These are phyloP conservation scores for Ustilago xerochloae DNA, from an alignment of 1,284 basidiomycete genomes.

Conservation along the genomic window DNA sequence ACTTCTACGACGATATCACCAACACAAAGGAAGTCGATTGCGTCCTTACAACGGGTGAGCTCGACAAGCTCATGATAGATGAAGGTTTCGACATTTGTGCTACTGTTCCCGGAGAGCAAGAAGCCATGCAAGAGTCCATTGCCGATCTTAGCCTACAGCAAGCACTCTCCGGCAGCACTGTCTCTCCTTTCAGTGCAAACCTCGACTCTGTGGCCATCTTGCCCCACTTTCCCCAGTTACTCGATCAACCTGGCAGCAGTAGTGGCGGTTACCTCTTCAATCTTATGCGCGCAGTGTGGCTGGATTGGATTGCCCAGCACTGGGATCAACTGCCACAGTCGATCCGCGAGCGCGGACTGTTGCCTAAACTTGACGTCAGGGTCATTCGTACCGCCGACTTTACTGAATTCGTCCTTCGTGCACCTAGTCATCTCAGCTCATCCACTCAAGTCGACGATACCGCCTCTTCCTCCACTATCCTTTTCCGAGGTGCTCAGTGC, in stretches of 20 bases:
- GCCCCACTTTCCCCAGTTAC: slow-evolving; percentile 76
- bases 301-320: slow-evolving; percentile 39
- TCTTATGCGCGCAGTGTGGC: slow-evolving; percentile 56
- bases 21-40: slow-evolving; percentile 89
- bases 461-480: slow-evolving; percentile 65
- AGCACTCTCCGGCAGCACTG: slow-evolving; percentile 7
- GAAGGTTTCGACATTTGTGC: slow-evolving; percentile 80
- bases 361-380: slow-evolving; percentile 54
- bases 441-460: neutral
- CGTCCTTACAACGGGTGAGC: slow-evolving; percentile 95
- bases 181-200: neutral
- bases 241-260: slow-evolving; percentile 83
- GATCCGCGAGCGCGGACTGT: slow-evolving; percentile 7
- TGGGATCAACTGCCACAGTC: slow-evolving; percentile 20
- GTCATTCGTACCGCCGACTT: slow-evolving; percentile 72
- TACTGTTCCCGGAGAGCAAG: slow-evolving; percentile 70
- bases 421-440: slow-evolving; percentile 16
- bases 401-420: slow-evolving; percentile 73
- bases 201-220: slow-evolving; percentile 13
- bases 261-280: slow-evolving; percentile 92
- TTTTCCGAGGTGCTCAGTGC: slow-evolving; percentile 93
- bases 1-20: slow-evolving; percentile 55
- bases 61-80: slow-evolving; percentile 85
- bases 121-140: slow-evolving; percentile 10
- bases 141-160: slow-evolving; percentile 27